phyloP scores from a whole-genome alignment of 768 basidiomycete species.

The Suillus tomentosus region DNA sequence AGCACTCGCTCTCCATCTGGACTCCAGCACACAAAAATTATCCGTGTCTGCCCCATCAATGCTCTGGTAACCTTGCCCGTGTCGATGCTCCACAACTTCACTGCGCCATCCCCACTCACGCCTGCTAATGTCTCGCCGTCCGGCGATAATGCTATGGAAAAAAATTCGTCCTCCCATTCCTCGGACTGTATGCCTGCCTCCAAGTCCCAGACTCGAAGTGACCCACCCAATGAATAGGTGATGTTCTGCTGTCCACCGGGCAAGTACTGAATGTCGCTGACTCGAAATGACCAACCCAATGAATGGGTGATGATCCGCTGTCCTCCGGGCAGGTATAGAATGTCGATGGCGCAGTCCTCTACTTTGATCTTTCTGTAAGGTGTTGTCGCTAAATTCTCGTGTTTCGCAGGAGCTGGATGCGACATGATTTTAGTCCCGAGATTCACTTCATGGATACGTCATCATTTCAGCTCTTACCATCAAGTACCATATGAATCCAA shows the following conservation, averaged over 20 bases:
- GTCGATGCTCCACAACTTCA: neutral
- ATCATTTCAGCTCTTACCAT: neutral
- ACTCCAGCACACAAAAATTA: neutral
- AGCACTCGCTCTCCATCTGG: neutral
- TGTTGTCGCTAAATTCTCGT: neutral
- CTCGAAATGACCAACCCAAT: no score
- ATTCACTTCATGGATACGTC: neutral
- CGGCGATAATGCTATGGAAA: neutral
- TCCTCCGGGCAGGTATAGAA: neutral
- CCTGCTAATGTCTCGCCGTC: neutral
- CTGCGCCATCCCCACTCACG: neutral
- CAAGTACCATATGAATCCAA: neutral
- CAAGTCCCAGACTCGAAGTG: neutral
- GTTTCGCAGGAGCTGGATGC: neutral
- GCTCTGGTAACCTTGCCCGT: neutral
- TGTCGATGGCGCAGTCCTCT: fast-evolving
- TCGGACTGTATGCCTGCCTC: neutral
- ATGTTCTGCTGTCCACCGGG: no score
- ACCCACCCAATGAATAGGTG: no score
- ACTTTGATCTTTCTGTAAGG: neutral
- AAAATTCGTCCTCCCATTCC: neutral
- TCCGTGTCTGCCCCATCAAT: neutral
- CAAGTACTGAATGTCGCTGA: no score
- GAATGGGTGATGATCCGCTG: neutral
- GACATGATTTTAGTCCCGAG: neutral